Percentiles rank a stretch among this genome's conserved stretches.
Evolutionary conservation across 1,284 basidiomycete species (phyloP).

Genomic region (Trametes sp.): DNA sequence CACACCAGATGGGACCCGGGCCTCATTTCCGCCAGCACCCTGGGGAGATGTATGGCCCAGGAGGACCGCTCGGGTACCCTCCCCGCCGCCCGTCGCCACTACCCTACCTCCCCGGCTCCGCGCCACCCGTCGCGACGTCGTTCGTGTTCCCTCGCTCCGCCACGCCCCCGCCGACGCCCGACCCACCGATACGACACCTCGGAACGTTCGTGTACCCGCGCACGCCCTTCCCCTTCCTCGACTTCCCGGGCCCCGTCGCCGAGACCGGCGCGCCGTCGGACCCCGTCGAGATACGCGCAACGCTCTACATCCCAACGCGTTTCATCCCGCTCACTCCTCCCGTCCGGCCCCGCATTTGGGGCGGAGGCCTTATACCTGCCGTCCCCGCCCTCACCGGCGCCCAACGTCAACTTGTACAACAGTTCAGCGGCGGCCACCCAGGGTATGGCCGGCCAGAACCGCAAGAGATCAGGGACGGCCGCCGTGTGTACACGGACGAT

Average conservation of each 20-base stretch:
- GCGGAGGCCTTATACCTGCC: constrained; percentile 61
- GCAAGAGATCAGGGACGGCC: constrained; percentile 43
- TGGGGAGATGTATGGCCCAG: constrained; percentile 20
- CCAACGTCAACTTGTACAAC: constrained; percentile 37
- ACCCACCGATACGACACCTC: constrained; percentile 53
- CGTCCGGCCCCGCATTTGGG: constrained; percentile 65
- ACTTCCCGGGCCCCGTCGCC: constrained; percentile 39
- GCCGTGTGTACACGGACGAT: constrained; percentile 75
- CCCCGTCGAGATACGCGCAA: constrained; percentile 63
- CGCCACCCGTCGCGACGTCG: constrained; percentile 14
- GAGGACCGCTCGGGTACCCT: constrained; percentile 24
- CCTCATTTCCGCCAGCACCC: constrained; percentile 35
- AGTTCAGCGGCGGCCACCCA: constrained; percentile 37
- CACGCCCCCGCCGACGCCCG: constrained; percentile 29
- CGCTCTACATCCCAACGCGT: constrained; percentile 64
- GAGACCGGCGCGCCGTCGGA: constrained; percentile 34
- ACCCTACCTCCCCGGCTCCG: constrained; percentile 17
- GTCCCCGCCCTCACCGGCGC: constrained; percentile 44
- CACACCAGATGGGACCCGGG: constrained; percentile 30
- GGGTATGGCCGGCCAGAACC: constrained; percentile 35
- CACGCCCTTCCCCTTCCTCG: constrained; percentile 51
- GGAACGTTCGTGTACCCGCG: constrained; percentile 63
- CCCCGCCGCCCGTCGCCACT: constrained; percentile 30
- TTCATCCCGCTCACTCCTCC: constrained; percentile 63
- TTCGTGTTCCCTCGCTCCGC: constrained; percentile 29